These are phyloP conservation scores for Talaromyces nanjingensis DNA, from an alignment of 495 filamentous ascomycete genomes.

Conservation along the genomic window DNA sequence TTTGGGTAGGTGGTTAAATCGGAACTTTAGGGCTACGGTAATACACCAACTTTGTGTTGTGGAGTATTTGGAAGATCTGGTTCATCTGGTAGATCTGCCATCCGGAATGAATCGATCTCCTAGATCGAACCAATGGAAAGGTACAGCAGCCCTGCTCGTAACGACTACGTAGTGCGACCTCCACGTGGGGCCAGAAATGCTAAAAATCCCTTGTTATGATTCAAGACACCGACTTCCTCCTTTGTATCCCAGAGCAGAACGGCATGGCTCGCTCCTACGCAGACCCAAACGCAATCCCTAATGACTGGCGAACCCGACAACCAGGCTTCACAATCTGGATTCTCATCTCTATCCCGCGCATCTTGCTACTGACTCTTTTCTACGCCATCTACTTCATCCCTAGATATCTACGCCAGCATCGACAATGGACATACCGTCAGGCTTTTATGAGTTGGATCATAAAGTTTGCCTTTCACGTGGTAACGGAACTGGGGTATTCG, in stretches of 20 bases:
- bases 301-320: slow-evolving; percentile 43
- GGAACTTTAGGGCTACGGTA: background rate
- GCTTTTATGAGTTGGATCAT: background rate
- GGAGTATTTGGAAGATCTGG: background rate
- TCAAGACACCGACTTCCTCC: too few relatives aligned
- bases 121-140: background rate
- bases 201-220: background rate
- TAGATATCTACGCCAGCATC: background rate
- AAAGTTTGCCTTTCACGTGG: background rate
- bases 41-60: background rate
- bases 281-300: slow-evolving; percentile 44
- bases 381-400: background rate
- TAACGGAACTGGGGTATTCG: background rate
- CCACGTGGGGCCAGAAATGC: background rate
- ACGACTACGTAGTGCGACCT: background rate
- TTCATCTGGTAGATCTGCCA: background rate
- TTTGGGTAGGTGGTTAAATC: too few relatives aligned
- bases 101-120: too few relatives aligned
- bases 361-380: background rate
- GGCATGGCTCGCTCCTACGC: slow-evolving; percentile 35
- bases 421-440: background rate
- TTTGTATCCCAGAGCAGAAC: too few relatives aligned
- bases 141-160: background rate
- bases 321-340: slow-evolving; percentile 58
- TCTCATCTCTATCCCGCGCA: slow-evolving; percentile 21